These are phyloP conservation scores for Aquilaria sinensis DNA, from an alignment of 345 rosid genomes.

Conservation along the genomic window DNA sequence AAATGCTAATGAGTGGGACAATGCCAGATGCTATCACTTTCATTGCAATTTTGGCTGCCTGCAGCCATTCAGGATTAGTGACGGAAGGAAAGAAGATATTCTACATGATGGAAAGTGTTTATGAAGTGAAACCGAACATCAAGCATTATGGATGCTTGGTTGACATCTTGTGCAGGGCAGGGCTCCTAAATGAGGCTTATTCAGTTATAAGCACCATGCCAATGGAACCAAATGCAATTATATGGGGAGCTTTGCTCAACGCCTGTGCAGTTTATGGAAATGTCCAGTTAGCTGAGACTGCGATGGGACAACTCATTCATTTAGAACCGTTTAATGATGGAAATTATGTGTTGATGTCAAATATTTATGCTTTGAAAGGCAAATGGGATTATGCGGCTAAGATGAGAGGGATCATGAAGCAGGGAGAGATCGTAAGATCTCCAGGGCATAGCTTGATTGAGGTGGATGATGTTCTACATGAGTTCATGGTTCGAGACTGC, in stretches of 20 bases:
- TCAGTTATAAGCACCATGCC: conserved; percentile 33
- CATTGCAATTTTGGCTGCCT: conserved; percentile 16
- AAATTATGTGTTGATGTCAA: conserved; percentile 37
- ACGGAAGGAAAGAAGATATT: conserved; percentile 21
- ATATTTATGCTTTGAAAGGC: conserved; percentile 33
- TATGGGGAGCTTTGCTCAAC: conserved; percentile 48
- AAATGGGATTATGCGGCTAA: conserved; percentile 35
- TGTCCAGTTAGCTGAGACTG: conserved; percentile 29
- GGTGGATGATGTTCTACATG: conserved; percentile 16
- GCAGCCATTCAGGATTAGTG: conserved; percentile 22
- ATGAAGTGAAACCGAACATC: conserved; percentile 21
- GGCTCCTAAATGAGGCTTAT: conserved; percentile 34
- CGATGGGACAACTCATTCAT: conserved; percentile 22
- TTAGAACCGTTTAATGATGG: conserved; percentile 42
- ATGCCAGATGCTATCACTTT: conserved; percentile 22
- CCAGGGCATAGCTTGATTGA: conserved; percentile 31
- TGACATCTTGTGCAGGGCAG: conserved; percentile 36
- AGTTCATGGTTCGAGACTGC: conserved; percentile 20
- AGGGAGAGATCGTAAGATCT: conserved; percentile 15
- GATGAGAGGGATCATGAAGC: conserved; percentile 28
- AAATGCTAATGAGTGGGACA: conserved; percentile 18
- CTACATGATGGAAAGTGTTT: conserved; percentile 14
- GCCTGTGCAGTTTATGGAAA: conserved; percentile 27
- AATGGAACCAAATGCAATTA: conserved; percentile 25
- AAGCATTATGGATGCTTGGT: conserved; percentile 49